Base-by-base conservation (phyloP, 495 filamentous ascomycete genomes). In the Xylaria longipes region DNA sequence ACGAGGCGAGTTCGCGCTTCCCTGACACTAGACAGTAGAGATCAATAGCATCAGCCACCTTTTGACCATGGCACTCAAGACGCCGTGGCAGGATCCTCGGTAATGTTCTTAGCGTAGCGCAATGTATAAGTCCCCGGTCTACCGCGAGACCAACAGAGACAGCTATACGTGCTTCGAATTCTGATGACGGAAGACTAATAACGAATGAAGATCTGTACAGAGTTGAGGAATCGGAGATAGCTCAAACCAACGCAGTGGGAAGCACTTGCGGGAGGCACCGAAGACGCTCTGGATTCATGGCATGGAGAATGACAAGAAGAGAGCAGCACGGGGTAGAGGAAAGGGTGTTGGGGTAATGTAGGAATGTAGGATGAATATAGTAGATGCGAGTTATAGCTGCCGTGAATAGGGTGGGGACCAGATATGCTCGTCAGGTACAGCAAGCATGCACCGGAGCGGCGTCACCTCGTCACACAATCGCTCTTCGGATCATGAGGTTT, bases 161-260 rank as follows among this genome's bases (percentile, higher is more conserved):
- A 22, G 63, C n/a, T 50, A 66, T 22, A 17, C 65, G 33, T 39
- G 12, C 35, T 54, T 67, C 48, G 48, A 50, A 15, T 22, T 33
- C 58, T 35, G 22, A 48, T 35, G 25, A 25, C 14, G 29, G 14
- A 54, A 33, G 14, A 35, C n/a, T 43, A 9, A 22, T 31, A 64
- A 45, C 35, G 68, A 43, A 45, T 50, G 56, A 64, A 25, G n/a
- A 27, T 54, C 35, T 14, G 46, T 64, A 20, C 25, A 27, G 22
- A 45, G n/a, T 68, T 71, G 80, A 83, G 80, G 82, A 84, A 83
- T 83, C 71, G 80, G 84, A 82, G 81, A 84, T 78, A 75, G 82
- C 82, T 75, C 80, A 78, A 78, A 75, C 77, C 78, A 73, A 67
- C 43, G 62, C 73, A 78, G 74, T 76, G 78, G 73, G 68, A 78